These are phyloP conservation scores for Bryopsis sp. DNA, from an alignment of 139 green algal species.

Conservation along the genomic window DNA sequence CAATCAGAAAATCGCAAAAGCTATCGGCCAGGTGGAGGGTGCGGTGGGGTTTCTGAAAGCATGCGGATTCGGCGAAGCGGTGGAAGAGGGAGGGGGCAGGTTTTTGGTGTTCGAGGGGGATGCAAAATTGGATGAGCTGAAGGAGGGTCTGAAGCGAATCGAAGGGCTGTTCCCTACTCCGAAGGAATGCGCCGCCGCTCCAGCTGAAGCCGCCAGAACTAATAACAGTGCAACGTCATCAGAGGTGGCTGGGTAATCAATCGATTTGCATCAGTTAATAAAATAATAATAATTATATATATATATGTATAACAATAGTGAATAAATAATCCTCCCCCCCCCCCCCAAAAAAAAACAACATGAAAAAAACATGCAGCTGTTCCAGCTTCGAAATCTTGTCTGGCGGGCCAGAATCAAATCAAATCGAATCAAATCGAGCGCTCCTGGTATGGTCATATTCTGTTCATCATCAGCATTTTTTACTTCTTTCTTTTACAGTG, in stretches of 20 bases:
- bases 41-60: slow-evolving; percentile 24
- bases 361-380: not conserved
- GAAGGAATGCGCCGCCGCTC: no score
- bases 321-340: no score
- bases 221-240: no score
- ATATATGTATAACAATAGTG: no score
- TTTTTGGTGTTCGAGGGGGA: not conserved
- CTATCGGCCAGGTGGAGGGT: slow-evolving; percentile 19
- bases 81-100: not conserved
- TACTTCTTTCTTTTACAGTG: no score
- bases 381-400: not conserved
- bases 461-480: no score
- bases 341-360: no score
- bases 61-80: not conserved
- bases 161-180: no score
- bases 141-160: no score
- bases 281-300: no score
- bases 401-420: not conserved
- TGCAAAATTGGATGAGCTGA: not conserved
- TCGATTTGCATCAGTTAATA: not conserved
- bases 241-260: no score
- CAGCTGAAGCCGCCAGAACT: no score
- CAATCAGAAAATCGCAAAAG: slow-evolving; percentile 20
- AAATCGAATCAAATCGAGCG: not conserved
- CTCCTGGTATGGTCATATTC: not conserved